Base-by-base conservation (phyloP, 129 eudicot genomes). In the Helichrysum umbraculigerum region DNA sequence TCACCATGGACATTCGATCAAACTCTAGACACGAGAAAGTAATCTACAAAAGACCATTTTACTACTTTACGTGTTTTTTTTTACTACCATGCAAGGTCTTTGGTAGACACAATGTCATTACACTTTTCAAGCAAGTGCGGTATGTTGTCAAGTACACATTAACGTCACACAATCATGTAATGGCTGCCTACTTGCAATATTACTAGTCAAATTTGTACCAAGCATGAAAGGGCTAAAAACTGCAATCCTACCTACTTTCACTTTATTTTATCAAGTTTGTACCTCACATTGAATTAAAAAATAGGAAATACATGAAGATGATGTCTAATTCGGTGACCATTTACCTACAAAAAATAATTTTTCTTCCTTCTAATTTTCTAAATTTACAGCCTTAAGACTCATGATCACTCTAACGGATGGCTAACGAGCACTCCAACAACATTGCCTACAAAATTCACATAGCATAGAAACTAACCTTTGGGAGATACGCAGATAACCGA, bases 401-500 rank as follows among this genome's bases (percentile, higher is more conserved):
- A 14, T 44, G 52, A 44, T 3, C 52, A 44, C 52, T 44, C 1
- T 44, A 44, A 57, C 35, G 25, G 14, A 57, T 14, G 54, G 15
- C 12, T 28, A 58, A 54, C 7, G 15, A 11, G 52, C 14, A 41
- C 15, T 57, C 15, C 6, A 73, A 58, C 51, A 42, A 7, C 50
- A 41, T 44, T 44, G 4, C 16, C 52, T 11, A 44, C n/a, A 25
- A 14, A 74, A 11, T 61, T 74, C 17, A 44, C 12, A 63, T 52
- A 54, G 14, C 30, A 15, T 17, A 44, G 25, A 75, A 7, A 68
- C 71, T 34, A 74, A 94, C 98, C 93, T 89, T 88, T 21, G 98
- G 99, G 17, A 81, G 77, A 76, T 76, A 81, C 1, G 85, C 71
- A 61, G 81, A 75, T 63, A 81, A 68, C 37, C 85, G 76, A 22